These are phyloP conservation scores for Physocladia obscura DNA, from an alignment of 192 early-diverging fungal genomes.

Conservation along the genomic window DNA sequence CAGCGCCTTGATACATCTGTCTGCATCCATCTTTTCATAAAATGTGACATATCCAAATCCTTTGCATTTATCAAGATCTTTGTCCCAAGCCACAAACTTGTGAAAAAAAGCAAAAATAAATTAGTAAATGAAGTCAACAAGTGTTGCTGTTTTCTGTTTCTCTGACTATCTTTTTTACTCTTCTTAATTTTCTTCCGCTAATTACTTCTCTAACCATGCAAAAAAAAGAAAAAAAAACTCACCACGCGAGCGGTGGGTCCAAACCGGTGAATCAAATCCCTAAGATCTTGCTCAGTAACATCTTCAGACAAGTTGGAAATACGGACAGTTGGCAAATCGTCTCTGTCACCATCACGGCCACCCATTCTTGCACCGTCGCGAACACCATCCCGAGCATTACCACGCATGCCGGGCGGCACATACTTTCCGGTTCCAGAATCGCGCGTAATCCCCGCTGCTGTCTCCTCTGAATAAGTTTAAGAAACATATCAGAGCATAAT, in stretches of 20 bases:
- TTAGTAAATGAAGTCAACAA: too few relatives aligned
- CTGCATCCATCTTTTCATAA: slow-evolving; percentile 75
- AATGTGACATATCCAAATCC: slow-evolving; percentile 96
- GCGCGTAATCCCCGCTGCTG: neutral
- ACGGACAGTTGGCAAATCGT: slow-evolving; percentile 67
- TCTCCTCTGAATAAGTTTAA: too few relatives aligned
- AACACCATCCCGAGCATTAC: slow-evolving; percentile 44
- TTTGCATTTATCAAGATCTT: slow-evolving; percentile 81
- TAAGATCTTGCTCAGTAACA: slow-evolving; percentile 82
- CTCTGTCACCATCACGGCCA: slow-evolving; percentile 38
- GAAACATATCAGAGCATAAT: too few relatives aligned
- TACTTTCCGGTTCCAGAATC: slow-evolving; percentile 61
- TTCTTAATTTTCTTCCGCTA: too few relatives aligned
- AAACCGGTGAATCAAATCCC: slow-evolving; percentile 84
- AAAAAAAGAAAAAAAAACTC: slow-evolving; percentile 17
- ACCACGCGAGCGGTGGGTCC: slow-evolving; percentile 77
- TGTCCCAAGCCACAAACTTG: slow-evolving; percentile 80
- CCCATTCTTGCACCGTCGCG: slow-evolving; percentile 22
- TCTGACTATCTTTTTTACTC: too few relatives aligned
- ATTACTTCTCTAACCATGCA: neutral
- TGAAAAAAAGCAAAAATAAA: neutral
- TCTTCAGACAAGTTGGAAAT: slow-evolving; percentile 97
- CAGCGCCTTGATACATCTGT: slow-evolving; percentile 78
- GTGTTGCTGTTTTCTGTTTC: too few relatives aligned
- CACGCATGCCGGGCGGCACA: slow-evolving; percentile 84